phyloP scores from a whole-genome alignment of 768 basidiomycete species.

The Solioccasus polychromus region DNA sequence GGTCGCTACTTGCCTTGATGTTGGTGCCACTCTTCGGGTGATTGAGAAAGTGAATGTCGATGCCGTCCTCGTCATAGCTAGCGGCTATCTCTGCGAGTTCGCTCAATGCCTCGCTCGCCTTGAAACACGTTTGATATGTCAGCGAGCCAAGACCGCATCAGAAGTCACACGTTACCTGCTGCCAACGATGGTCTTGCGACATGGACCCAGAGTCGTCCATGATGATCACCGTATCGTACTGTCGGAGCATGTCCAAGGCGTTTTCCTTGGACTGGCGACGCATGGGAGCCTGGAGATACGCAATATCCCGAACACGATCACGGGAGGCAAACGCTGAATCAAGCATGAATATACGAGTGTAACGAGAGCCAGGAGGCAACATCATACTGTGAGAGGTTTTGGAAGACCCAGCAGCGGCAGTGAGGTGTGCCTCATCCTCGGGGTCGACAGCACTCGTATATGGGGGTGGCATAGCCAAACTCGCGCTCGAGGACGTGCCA shows the following conservation, averaged over 20 bases:
- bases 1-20: conserved; percentile 37
- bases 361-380: conserved; percentile 16
- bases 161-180: conserved; percentile 36
- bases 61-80: conserved; percentile 53
- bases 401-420: conserved; percentile 6
- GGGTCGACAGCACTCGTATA: conserved; percentile 13
- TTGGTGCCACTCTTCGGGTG: conserved; percentile 29
- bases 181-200: conserved; percentile 43
- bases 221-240: conserved; percentile 56
- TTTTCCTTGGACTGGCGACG: conserved; percentile 27
- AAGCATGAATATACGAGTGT: conserved; percentile 24
- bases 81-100: conserved; percentile 47
- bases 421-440: no score
- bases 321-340: conserved; percentile 18
- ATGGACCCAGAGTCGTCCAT: conserved; percentile 64
- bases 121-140: not conserved
- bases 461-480: conserved; percentile 22
- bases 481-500: no score
- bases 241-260: conserved; percentile 34
- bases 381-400: conserved; percentile 15
- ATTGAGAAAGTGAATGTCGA: conserved; percentile 65
- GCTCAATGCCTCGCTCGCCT: conserved; percentile 30
- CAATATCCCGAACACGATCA: conserved; percentile 17
- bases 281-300: conserved; percentile 26
- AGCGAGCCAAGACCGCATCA: not conserved